Percentiles rank a stretch among this genome's conserved stretches.
Conservation (phyloP, 73 alveolate genomes). For the Paramecium bursaria region DNA sequence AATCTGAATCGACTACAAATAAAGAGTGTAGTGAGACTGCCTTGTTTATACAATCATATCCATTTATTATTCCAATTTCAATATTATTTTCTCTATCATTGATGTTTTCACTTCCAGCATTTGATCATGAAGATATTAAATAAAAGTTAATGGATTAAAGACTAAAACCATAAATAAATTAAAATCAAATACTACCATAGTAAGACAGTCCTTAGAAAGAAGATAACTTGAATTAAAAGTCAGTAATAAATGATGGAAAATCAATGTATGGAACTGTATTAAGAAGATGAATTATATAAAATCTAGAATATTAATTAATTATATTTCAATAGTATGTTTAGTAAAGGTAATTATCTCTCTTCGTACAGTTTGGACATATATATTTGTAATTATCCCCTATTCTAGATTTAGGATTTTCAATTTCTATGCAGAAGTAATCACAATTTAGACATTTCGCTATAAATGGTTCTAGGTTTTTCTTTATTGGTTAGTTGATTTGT, state of each 20-base stretch:
- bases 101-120: constrained; percentile 18
- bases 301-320: neutral
- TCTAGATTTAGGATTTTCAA: too few relatives aligned
- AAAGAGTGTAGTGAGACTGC: constrained; percentile 40
- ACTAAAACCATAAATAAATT: constrained; percentile 12
- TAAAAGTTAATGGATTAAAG: constrained; percentile 1
- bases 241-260: constrained; percentile 27
- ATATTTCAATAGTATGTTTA: too few relatives aligned
- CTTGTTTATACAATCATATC: constrained; percentile 13
- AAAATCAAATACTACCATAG: constrained; percentile 6
- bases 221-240: neutral
- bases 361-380: too few relatives aligned
- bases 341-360: too few relatives aligned
- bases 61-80: neutral
- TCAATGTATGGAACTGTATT: constrained; percentile 40
- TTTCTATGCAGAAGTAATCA: too few relatives aligned
- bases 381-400: too few relatives aligned
- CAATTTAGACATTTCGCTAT: too few relatives aligned
- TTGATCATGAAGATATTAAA: constrained; percentile 53
- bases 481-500: too few relatives aligned
- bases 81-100: constrained; percentile 12
- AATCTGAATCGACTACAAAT: neutral
- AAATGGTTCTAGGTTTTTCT: too few relatives aligned
- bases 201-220: neutral
- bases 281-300: constrained; percentile 35